Evolutionary conservation across 192 early-diverging fungal species (phyloP), one percentile per base, ranked within the genome.

Genomic region (Coemansia pectinata): DNA sequence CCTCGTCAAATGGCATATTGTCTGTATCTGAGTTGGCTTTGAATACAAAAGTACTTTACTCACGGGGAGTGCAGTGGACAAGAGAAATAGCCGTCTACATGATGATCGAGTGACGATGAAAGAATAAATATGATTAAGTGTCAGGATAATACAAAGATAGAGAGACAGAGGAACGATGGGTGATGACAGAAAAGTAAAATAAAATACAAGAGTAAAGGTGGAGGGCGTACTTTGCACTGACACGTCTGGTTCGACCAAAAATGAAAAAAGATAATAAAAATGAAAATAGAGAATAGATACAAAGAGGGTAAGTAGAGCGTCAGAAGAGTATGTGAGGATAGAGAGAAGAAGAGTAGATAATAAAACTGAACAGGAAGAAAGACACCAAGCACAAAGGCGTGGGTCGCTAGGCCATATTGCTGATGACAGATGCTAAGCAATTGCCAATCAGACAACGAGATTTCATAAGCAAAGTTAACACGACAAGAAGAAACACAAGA

Each of bases 1-100:
- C 76, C 42, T 77, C 80, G 48, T 83, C 80, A 83, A 83, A 83
- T 10, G 80, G 66, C 80, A 83, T 83, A 10, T 3, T 60, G n/a
- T 34, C 15, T 34, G 39, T 34, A n/a, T 59, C 29, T 61, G 29
- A 39, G 17, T 10, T 29, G 68, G 31, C 52, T 58, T 33, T 58
- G 15, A 55, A 58, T 33, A 29, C 29, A 21, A 48, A 48, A 48
- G 44, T 47, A 47, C n/a, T 47, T n/a, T 47, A 47, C 44, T 47
- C 27, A 31, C 53, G 15, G 27, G 53, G 53, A 19, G 31, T 19
- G 38, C 12, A 62, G 60, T 62, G 33, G 19, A 44, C 21, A 62
- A 62, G 21, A 9, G 50, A 63, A 55, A 31, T 44, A 38, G 58
- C 39, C 50, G 65, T 66, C 65, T 68, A 68, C 66, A 63, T 44